Conservation (phyloP, 805 yeast genomes). For the Lipomyces sp. region DNA sequence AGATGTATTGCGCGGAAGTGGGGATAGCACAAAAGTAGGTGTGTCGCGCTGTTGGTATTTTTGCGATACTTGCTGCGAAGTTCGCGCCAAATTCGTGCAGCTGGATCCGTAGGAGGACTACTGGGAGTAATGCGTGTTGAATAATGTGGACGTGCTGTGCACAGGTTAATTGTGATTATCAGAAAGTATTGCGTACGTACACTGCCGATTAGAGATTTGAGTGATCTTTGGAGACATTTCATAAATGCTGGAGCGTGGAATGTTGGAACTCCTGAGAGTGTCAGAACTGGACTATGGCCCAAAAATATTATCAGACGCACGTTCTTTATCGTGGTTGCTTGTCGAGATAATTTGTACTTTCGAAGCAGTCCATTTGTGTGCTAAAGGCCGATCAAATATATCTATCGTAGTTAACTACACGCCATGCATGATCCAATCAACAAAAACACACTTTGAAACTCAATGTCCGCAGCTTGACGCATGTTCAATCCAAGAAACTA, state of each 20-base stretch:
- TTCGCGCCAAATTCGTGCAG: conserved; percentile 15
- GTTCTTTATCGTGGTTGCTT: not conserved
- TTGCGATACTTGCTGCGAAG: not conserved
- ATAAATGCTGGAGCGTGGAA: conserved; percentile 28
- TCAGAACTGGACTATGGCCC: not conserved
- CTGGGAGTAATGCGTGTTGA: conserved; percentile 30
- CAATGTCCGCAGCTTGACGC: conserved; percentile 33
- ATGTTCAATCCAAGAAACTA: conserved; percentile 32
- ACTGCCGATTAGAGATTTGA: conserved; percentile 20
- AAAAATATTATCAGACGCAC: not conserved
- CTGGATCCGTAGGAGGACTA: conserved; percentile 29
- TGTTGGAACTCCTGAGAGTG: conserved; percentile 14
- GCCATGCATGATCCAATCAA: not conserved
- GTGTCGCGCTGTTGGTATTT: conserved; percentile 13
- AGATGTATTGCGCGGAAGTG: conserved; percentile 19
- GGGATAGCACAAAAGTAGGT: conserved; percentile 28
- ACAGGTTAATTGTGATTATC: not conserved
- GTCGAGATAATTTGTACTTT: conserved; percentile 5
- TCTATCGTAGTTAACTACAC: conserved; percentile 9
- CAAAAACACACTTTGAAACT: conserved; percentile 25
- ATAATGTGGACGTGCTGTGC: conserved; percentile 26
- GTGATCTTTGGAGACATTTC: conserved; percentile 14
- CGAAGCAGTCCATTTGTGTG: conserved; percentile 33
- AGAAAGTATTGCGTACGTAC: conserved; percentile 11
- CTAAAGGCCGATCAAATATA: conserved; percentile 21